Conservation (phyloP, 2,329 filamentous ascomycete species). For the Aspergillus sclerotialis region DNA sequence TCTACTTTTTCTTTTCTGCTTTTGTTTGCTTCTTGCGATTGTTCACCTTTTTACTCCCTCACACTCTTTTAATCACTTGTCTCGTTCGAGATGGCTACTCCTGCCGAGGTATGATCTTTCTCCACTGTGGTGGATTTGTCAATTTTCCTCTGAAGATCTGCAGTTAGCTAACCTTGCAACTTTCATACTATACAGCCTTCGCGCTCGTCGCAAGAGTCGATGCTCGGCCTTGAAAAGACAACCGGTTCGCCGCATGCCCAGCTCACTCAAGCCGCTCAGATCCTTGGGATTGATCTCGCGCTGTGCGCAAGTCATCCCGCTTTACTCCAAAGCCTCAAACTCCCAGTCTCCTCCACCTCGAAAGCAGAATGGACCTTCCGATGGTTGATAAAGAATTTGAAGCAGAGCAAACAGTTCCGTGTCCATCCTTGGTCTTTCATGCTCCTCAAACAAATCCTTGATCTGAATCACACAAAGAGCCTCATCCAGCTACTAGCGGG, state of each 20-base stretch:
- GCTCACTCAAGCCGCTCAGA: slow-evolving; percentile 36
- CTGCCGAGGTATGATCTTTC: slow-evolving; percentile 27
- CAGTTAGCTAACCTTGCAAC: too few relatives aligned
- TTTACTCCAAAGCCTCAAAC: slow-evolving; percentile 16
- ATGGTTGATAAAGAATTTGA: slow-evolving; percentile 59
- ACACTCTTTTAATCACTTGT: slow-evolving; percentile 3
- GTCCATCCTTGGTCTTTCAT: slow-evolving; percentile 41
- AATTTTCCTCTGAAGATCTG: too few relatives aligned
- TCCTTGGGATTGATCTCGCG: slow-evolving; percentile 33
- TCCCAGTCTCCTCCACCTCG: slow-evolving; percentile 25
- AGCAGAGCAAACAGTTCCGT: slow-evolving; percentile 36
- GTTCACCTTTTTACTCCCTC: too few relatives aligned
- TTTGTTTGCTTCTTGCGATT: slow-evolving; percentile 8
- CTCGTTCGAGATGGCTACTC: slow-evolving; percentile 26
- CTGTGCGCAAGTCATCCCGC: slow-evolving; percentile 25
- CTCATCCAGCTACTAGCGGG: slow-evolving; percentile 66
- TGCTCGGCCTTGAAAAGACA: slow-evolving; percentile 40
- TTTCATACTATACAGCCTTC: slow-evolving; percentile 27
- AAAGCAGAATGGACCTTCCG: slow-evolving; percentile 61
- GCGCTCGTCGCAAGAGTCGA: slow-evolving; percentile 36
- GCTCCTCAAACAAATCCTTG: slow-evolving; percentile 58
- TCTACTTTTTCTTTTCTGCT: slow-evolving; percentile 17
- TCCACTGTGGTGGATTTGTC: not conserved
- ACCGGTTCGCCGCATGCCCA: slow-evolving; percentile 31
- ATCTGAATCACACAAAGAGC: slow-evolving; percentile 62